These are phyloP conservation scores for Casuarina glauca DNA, from an alignment of 306 rosid species.

Conservation along the genomic window DNA sequence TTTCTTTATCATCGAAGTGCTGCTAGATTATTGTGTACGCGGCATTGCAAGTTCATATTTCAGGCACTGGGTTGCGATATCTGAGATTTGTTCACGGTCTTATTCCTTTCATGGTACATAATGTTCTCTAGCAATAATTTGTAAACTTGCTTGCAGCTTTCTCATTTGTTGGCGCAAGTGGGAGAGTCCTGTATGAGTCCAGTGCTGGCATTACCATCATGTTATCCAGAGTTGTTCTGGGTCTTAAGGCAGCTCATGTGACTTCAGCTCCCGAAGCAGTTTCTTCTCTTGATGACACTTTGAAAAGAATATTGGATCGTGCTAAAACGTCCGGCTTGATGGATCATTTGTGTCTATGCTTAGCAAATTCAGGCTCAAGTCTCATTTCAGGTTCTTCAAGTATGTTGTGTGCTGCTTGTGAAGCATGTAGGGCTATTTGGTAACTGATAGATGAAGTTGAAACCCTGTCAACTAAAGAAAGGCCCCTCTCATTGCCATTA, in stretches of 20 bases:
- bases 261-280: conserved; percentile 46
- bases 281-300: conserved; percentile 40
- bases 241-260: conserved; percentile 50
- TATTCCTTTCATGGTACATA: conserved; percentile 25
- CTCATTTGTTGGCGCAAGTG: conserved; percentile 48
- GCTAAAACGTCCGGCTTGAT: conserved; percentile 78
- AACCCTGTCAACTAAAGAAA: conserved; percentile 47
- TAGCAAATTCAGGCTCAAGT: conserved; percentile 80
- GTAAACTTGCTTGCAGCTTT: conserved; percentile 27
- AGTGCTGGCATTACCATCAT: conserved; percentile 69
- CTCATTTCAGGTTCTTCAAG: conserved; percentile 83
- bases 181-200: conserved; percentile 76
- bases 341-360: conserved; percentile 77
- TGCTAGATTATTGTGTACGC: conserved; percentile 62
- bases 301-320: conserved; percentile 67
- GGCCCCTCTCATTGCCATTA: conserved; percentile 63
- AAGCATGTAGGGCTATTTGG: conserved; percentile 89
- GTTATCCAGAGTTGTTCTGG: conserved; percentile 69
- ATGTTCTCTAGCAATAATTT: conserved; percentile 12
- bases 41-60: conserved; percentile 52
- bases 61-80: conserved; percentile 73
- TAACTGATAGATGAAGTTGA: conserved; percentile 70
- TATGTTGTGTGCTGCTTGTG: conserved; percentile 82
- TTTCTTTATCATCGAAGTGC: conserved; percentile 67
- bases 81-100: conserved; percentile 79